These are phyloP conservation scores for Fusarium nodosum DNA, from an alignment of 2,329 filamentous ascomycete genomes.

Conservation along the genomic window DNA sequence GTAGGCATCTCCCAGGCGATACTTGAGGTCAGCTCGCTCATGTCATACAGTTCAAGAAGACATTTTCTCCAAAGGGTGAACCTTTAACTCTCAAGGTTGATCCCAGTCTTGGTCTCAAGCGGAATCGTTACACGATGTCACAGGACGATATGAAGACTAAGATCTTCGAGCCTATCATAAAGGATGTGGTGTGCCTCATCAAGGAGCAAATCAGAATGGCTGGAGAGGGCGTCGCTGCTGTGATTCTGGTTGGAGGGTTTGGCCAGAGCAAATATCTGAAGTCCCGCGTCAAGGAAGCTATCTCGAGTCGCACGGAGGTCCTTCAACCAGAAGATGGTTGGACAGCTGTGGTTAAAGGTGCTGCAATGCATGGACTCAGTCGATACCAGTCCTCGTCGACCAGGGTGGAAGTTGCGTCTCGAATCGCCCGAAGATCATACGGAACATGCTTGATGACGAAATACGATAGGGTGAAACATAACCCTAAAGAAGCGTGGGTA, in stretches of 20 bases:
- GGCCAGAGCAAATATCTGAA: conserved; percentile 62
- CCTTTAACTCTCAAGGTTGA: conserved; percentile 55
- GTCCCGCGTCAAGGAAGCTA: conserved; percentile 55
- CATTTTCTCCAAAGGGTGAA: conserved; percentile 55
- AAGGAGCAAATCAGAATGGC: conserved; percentile 58
- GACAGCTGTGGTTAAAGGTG: conserved; percentile 65
- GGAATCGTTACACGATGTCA: conserved; percentile 53
- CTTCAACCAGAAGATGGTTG: conserved; percentile 64
- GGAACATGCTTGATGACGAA: conserved; percentile 55
- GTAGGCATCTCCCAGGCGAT: conserved; percentile 58
- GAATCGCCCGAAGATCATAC: conserved; percentile 56
- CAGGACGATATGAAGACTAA: conserved; percentile 74
- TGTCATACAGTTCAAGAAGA: conserved; percentile 55
- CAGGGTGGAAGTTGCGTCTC: conserved; percentile 53
- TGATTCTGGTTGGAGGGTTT: conserved; percentile 65
- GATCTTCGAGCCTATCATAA: conserved; percentile 61
- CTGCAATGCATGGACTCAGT: conserved; percentile 59
- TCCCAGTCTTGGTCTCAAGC: conserved; percentile 52
- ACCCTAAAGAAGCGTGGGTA: conserved; percentile 55
- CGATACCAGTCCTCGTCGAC: conserved; percentile 50
- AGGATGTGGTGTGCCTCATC: conserved; percentile 59
- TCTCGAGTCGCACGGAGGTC: conserved; percentile 57
- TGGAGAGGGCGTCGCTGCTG: conserved; percentile 53
- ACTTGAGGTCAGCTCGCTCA: conserved; percentile 18
- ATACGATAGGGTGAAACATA: conserved; percentile 56